Conservation (phyloP, 192 early-diverging fungal species). For the Thoreauomyces humboldtii region DNA sequence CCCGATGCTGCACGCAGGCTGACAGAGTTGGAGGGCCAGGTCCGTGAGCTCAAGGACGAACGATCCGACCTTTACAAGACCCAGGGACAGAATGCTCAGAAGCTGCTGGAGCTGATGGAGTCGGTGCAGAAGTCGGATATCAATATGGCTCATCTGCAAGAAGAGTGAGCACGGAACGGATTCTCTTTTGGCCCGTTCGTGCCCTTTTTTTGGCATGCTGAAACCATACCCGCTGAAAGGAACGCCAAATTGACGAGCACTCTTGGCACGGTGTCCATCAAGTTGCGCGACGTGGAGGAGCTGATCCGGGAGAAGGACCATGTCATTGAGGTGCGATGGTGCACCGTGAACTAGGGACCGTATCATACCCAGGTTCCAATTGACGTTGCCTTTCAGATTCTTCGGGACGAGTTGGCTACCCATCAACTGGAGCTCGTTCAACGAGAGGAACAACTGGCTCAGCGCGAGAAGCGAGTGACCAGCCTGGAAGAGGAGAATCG, state of each 20-base stretch:
- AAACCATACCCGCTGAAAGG: not conserved
- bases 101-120: constrained; percentile 83
- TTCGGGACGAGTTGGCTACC: constrained; percentile 89
- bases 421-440: constrained; percentile 87
- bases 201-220: no score
- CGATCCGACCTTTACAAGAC: constrained; percentile 84
- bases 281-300: constrained; percentile 30
- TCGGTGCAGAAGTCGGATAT: constrained; percentile 61
- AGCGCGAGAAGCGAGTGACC: constrained; percentile 59
- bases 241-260: constrained; percentile 14
- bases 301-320: constrained; percentile 83
- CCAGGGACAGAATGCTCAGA: constrained; percentile 88
- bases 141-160: constrained; percentile 49
- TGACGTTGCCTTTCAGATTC: constrained; percentile 60
- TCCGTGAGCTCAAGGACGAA: constrained; percentile 80
- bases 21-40: constrained; percentile 71
- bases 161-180: constrained; percentile 57
- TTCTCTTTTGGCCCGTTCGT: no score
- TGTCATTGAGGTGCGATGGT: constrained; percentile 77
- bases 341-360: no score
- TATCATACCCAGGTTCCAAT: not conserved
- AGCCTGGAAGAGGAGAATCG: constrained; percentile 78
- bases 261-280: constrained; percentile 2
- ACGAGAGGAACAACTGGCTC: constrained; percentile 45
- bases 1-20: constrained; percentile 21